Evolutionary conservation across 768 basidiomycete genomes (phyloP), one percentile per base, ranked within the genome.

Genomic region (Xerocomus spinulosus): DNA sequence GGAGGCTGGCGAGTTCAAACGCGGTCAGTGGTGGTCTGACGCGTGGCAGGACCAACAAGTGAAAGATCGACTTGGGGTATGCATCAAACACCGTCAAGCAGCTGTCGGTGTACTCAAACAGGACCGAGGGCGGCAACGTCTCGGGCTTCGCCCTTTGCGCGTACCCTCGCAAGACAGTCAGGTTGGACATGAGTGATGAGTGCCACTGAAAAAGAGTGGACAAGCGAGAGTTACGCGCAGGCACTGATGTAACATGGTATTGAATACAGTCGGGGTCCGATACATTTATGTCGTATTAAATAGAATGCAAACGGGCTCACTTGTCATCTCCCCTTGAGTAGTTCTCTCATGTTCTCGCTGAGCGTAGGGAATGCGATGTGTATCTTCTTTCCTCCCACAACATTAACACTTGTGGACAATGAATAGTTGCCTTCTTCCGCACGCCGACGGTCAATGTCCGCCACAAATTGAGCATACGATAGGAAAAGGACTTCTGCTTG

Each of bases 401-500:
- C 21, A 28, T 43, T 53, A 43, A 55, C 68, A 15, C 45, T 42
- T 3, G 60, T 44, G 1, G 63, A 57, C 5, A 60, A 46, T 34
- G 30, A 44, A 15, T 49, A 52, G 13, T 55, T 50, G 4, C 44
- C 42, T 39, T 77, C 77, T 52, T 91, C 89, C 0, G 79, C 81
- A 53, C 76, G 79, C 53, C 86, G 80, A 29, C 87, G 80, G 64
- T 96, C 92, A 57, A 95, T 81, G 63, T 95, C 92, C 9, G 87
- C 87, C 18, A 97, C 84, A 18, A 96, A 70, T 59, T 89, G 85
- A 12, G 83, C 73, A 71, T 96, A 97, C 1, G 92, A 92, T 2
- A 95, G 76, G 76, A 91, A 98, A 18, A 99, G 77, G 14, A 98
- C 93, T 68, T 99, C 96, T 9, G 95, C 96, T 69, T 98, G 96